These are phyloP conservation scores for Sergeia podlipaevii DNA, from an alignment of 208 protist genomes.

Conservation along the genomic window DNA sequence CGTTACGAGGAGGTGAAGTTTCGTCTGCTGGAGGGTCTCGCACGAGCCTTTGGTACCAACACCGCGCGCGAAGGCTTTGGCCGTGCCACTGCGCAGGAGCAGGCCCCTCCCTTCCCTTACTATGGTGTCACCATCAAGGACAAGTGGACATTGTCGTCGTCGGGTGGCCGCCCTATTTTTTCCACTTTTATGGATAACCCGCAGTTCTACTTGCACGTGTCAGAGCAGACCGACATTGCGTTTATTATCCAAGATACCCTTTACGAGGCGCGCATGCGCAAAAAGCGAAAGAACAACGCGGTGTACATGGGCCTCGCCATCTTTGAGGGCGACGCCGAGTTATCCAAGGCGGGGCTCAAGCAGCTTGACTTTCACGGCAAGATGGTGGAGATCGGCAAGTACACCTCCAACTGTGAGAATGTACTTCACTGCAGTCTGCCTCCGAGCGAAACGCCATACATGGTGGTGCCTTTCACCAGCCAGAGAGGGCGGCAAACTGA, in stretches of 20 bases:
- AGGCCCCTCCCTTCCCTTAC: constrained; percentile 73
- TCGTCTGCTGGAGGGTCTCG: constrained; percentile 83
- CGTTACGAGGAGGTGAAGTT: constrained; percentile 85
- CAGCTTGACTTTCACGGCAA: constrained; percentile 88
- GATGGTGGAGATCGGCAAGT: constrained; percentile 84
- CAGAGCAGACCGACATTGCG: constrained; percentile 61
- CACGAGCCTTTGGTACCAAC: constrained; percentile 84
- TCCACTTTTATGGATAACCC: constrained; percentile 92
- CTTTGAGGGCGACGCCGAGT: constrained; percentile 75
- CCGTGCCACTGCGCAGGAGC: constrained; percentile 78
- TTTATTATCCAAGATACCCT: constrained; percentile 88
- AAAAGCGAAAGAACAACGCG: constrained; percentile 84
- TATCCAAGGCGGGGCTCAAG: constrained; percentile 76
- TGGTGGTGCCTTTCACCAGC: constrained; percentile 88
- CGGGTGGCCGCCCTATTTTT: constrained; percentile 83
- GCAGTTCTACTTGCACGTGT: constrained; percentile 83
- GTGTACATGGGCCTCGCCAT: constrained; percentile 90
- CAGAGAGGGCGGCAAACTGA: constrained; percentile 74
- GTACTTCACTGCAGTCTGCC: constrained; percentile 79
- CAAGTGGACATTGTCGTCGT: constrained; percentile 70
- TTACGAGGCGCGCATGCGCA: constrained; percentile 83
- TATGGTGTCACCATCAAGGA: constrained; percentile 84
- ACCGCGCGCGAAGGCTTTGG: constrained; percentile 77
- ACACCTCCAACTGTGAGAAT: constrained; percentile 91
- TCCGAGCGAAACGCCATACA: constrained; percentile 75